phyloP scores from a whole-genome alignment of 768 basidiomycete genomes.

The Pholiota molesta region DNA sequence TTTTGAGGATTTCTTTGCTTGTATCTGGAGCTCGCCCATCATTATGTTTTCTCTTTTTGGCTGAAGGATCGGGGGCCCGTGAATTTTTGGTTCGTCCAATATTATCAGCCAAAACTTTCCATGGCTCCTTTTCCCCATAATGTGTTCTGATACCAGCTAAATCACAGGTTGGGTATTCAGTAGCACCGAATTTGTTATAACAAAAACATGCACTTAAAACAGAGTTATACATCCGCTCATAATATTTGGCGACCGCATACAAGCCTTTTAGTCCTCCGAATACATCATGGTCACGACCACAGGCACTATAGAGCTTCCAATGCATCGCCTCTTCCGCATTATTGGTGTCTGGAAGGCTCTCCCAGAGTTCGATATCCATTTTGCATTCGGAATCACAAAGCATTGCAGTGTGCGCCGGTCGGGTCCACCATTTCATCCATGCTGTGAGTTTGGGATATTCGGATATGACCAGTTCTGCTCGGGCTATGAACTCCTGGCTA shows the following conservation, averaged over 20 bases:
- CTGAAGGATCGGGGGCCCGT: conserved; percentile 8
- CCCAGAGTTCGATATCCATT: conserved; percentile 18
- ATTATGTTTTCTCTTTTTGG: conserved; percentile 22
- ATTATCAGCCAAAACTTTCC: conserved; percentile 21
- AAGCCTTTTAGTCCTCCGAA: conserved; percentile 25
- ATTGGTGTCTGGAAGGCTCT: conserved; percentile 6
- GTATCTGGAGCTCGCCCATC: conserved; percentile 23
- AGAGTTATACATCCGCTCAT: conserved; percentile 17
- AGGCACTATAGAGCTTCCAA: conserved; percentile 11
- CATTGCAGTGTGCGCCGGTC: conserved; percentile 3
- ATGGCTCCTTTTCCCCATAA: conserved; percentile 29
- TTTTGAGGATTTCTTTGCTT: neutral
- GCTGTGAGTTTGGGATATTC: neutral
- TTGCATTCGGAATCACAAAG: conserved; percentile 15
- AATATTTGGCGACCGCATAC: conserved; percentile 22
- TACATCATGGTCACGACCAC: conserved; percentile 12
- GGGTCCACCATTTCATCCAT: conserved; percentile 6
- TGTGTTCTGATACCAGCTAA: conserved; percentile 24
- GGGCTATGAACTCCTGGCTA: neutral
- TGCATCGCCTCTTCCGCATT: conserved; percentile 15
- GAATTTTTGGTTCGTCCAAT: conserved; percentile 27
- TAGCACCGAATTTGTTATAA: no score
- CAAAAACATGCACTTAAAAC: conserved; percentile 8
- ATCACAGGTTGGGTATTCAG: no score
- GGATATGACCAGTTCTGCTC: neutral